Evolutionary conservation across 805 yeast genomes (phyloP).

Genomic region (Komagataella mondaviorum): DNA sequence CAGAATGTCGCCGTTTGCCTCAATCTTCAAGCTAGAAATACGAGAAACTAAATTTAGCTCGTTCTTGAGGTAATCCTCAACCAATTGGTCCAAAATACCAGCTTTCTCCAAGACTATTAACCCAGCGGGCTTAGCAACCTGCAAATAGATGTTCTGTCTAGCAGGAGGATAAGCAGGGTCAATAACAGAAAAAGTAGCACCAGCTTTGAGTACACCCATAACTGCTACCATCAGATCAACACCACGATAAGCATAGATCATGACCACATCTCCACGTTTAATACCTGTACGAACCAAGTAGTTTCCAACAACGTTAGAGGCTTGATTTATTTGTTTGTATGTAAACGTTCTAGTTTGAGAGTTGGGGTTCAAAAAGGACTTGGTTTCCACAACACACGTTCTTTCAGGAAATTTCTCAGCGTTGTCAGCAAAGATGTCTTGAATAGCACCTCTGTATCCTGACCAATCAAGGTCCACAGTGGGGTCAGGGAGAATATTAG

Average conservation of each 20-base stretch:
- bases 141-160: constrained; percentile 83
- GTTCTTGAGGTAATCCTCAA: constrained; percentile 59
- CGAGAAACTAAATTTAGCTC: constrained; percentile 64
- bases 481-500: constrained; percentile 68
- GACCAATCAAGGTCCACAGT: constrained; percentile 80
- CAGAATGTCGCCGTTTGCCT: constrained; percentile 55
- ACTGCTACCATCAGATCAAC: constrained; percentile 95
- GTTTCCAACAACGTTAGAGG: constrained; percentile 89
- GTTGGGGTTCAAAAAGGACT: constrained; percentile 42
- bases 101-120: constrained; percentile 85
- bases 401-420: constrained; percentile 79
- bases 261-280: constrained; percentile 84
- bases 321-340: constrained; percentile 80
- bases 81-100: constrained; percentile 66
- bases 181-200: constrained; percentile 96
- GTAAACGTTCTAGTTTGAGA: constrained; percentile 59
- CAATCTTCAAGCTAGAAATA: constrained; percentile 66
- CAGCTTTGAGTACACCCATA: constrained; percentile 96
- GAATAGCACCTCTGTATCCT: constrained; percentile 88
- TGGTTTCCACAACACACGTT: constrained; percentile 87
- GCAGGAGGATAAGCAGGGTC: constrained; percentile 99
- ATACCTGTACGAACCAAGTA: constrained; percentile 73
- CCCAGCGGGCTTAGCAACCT: constrained; percentile 90
- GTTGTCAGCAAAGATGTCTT: constrained; percentile 83
- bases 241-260: constrained; percentile 96